Conservation (phyloP, 2,329 filamentous ascomycete genomes). For the Emericellopsis cladophorae region DNA sequence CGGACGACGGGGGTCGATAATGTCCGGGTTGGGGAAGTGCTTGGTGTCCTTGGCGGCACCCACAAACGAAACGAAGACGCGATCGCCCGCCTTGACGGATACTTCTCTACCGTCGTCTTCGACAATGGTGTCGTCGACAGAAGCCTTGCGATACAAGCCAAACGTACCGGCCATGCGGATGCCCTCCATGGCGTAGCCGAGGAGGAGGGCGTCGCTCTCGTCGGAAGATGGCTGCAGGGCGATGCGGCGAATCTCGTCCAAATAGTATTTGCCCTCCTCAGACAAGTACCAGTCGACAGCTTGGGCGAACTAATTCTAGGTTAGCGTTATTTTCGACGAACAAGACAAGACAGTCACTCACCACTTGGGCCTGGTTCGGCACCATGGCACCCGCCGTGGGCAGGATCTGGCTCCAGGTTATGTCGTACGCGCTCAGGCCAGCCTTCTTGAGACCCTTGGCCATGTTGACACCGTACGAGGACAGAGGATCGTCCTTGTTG, state of each 20-base stretch:
- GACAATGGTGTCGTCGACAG: conserved; percentile 27
- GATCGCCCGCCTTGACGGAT: conserved; percentile 39
- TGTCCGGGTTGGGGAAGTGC: conserved; percentile 48
- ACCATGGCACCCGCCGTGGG: conserved; percentile 55
- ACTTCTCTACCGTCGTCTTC: conserved; percentile 40
- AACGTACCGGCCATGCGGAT: conserved; percentile 54
- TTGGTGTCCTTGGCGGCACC: conserved; percentile 40
- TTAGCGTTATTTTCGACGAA: conserved; percentile 7
- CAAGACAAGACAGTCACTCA: conserved; percentile 18
- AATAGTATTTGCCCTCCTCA: conserved; percentile 36
- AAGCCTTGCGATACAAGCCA: conserved; percentile 45
- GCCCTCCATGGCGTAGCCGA: conserved; percentile 61
- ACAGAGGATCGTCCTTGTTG: conserved; percentile 40
- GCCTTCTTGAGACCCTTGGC: conserved; percentile 52
- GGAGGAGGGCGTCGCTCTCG: conserved; percentile 48
- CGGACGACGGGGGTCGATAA: conserved; percentile 50
- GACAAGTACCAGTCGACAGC: conserved; percentile 62
- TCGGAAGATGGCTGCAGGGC: conserved; percentile 40
- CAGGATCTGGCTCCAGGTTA: conserved; percentile 59
- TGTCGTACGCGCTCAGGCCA: conserved; percentile 49
- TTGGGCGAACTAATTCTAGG: conserved; percentile 47
- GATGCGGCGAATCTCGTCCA: conserved; percentile 47
- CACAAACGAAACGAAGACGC: conserved; percentile 51
- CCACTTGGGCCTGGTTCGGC: conserved; percentile 57
- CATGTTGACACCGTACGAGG: conserved; percentile 51